phyloP scores from a whole-genome alignment of 1,284 basidiomycete species.

The Ganoderma boninense region DNA sequence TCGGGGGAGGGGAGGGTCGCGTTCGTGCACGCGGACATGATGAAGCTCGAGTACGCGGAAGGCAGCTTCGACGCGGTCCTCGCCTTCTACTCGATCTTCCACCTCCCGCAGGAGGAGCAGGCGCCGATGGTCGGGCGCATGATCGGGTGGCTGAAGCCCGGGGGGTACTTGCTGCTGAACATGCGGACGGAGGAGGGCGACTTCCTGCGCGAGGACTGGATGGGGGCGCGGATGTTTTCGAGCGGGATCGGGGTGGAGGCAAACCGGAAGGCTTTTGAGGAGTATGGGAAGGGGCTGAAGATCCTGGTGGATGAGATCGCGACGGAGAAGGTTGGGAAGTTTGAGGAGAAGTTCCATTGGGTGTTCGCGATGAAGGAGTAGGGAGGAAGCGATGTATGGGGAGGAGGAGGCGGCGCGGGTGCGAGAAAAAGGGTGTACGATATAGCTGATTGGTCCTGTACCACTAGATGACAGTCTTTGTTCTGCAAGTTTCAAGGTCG shows the following conservation, averaged over 20 bases:
- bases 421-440: neutral
- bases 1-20: neutral
- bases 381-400: neutral
- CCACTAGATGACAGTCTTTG: no score
- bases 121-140: neutral
- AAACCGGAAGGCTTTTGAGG: slow-evolving; percentile 3
- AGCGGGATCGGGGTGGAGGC: slow-evolving; percentile 5
- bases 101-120: slow-evolving; percentile 9
- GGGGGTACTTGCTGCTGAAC: slow-evolving; percentile 5
- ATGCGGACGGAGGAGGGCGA: slow-evolving; percentile 2
- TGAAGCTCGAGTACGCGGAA: neutral
- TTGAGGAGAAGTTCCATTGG: slow-evolving; percentile 9
- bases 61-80: slow-evolving; percentile 3
- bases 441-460: neutral
- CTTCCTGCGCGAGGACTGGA: neutral
- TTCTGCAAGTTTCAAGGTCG: no score
- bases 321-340: neutral
- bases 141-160: neutral
- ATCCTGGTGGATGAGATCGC: slow-evolving; percentile 3
- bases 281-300: slow-evolving; percentile 6
- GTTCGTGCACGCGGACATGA: slow-evolving; percentile 4
- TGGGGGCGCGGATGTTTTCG: slow-evolving; percentile 8
- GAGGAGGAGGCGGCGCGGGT: neutral
- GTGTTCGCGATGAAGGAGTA: slow-evolving; percentile 9
- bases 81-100: slow-evolving; percentile 10